Percentiles rank a stretch among this genome's conserved stretches.
phyloP scores from a whole-genome alignment of 73 alveolate genomes.

The Durusdinium trenchii region DNA sequence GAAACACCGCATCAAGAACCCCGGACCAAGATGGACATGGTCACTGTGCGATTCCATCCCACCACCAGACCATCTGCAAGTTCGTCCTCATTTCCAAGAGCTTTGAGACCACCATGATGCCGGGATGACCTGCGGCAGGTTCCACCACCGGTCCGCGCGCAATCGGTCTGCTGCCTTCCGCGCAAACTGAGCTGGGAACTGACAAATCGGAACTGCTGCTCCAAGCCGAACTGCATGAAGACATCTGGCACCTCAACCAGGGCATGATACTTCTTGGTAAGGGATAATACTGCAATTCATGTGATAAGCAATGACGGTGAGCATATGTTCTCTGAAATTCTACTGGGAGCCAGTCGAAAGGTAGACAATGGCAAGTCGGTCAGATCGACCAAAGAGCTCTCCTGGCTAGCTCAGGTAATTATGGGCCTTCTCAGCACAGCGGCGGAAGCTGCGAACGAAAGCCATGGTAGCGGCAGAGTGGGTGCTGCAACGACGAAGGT shows the following conservation, averaged over 20 bases:
- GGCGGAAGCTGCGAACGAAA: slow-evolving; percentile 94
- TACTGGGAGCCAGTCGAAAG: background rate
- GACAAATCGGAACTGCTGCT: slow-evolving; percentile 96
- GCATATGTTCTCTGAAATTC: background rate
- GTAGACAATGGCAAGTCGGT: background rate
- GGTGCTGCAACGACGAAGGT: background rate
- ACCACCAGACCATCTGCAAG: too few relatives aligned
- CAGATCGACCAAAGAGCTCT: too few relatives aligned
- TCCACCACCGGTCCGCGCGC: background rate
- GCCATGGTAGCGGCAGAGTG: slow-evolving; percentile 31
- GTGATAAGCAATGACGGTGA: background rate
- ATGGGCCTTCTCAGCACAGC: slow-evolving; percentile 89
- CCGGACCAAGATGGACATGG: too few relatives aligned
- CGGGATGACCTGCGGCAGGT: slow-evolving; percentile 56
- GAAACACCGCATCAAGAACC: too few relatives aligned
- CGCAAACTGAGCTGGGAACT: slow-evolving; percentile 1
- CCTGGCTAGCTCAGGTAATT: too few relatives aligned
- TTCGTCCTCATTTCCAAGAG: slow-evolving; percentile 75
- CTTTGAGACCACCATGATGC: slow-evolving; percentile 84
- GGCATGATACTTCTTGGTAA: background rate
- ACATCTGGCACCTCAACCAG: slow-evolving; percentile 77
- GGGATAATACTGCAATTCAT: background rate
- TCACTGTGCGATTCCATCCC: too few relatives aligned
- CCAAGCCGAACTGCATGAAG: slow-evolving; percentile 95
- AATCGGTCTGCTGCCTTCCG: background rate